Evolutionary conservation across 2,329 filamentous ascomycete species (phyloP).

Genomic region (Cadophora luteo-olivacea): DNA sequence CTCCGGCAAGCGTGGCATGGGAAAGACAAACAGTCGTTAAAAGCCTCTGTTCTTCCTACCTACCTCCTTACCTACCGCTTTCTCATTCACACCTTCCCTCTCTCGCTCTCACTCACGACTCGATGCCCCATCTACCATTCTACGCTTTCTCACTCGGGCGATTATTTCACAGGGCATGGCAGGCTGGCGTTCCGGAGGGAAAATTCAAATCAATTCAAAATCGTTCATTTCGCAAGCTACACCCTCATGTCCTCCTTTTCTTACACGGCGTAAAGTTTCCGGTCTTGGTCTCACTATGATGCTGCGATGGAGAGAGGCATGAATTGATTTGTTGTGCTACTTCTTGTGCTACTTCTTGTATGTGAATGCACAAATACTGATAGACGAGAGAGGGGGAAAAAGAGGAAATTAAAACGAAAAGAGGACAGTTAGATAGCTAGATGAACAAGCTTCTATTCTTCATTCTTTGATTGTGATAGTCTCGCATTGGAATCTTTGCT

Average conservation of each 20-base stretch:
- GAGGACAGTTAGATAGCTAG: not conserved
- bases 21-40: conserved; percentile 81
- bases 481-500: no score
- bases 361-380: not conserved
- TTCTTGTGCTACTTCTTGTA: conserved; percentile 14
- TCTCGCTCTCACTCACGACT: not conserved
- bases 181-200: conserved; percentile 10
- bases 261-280: not conserved
- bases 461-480: not conserved
- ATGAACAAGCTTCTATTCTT: not conserved
- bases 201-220: not conserved
- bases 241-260: not conserved
- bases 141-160: not conserved
- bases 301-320: not conserved
- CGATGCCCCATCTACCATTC: not conserved
- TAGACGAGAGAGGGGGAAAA: not conserved
- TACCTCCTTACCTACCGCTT: not conserved
- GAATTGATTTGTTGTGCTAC: not conserved
- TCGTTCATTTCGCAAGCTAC: not conserved
- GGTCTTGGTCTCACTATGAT: not conserved
- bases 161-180: not conserved
- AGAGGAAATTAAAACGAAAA: not conserved
- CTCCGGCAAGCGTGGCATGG: conserved; percentile 90
- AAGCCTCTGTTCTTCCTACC: not conserved
- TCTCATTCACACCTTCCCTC: not conserved